Percentiles rank a stretch among this genome's conserved stretches.
Evolutionary conservation across 2,329 filamentous ascomycete species (phyloP).

Genomic region (Biscogniauxia sp.): DNA sequence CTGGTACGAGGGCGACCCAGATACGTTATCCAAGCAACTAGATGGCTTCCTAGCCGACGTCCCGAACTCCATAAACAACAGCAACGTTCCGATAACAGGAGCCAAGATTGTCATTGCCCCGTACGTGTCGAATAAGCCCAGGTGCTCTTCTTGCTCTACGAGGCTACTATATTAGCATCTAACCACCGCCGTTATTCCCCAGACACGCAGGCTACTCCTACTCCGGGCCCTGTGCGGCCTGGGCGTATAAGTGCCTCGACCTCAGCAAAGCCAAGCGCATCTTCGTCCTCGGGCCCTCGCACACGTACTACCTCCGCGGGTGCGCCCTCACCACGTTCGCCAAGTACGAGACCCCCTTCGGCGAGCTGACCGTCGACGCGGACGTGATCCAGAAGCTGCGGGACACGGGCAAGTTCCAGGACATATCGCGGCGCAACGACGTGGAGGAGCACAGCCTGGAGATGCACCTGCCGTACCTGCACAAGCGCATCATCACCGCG

Average conservation of each 20-base stretch:
- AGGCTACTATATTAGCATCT: constrained; percentile 11
- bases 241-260: constrained; percentile 89
- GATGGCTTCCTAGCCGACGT: constrained; percentile 73
- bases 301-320: constrained; percentile 76
- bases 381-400: constrained; percentile 50
- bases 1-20: constrained; percentile 73
- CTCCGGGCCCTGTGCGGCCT: constrained; percentile 88
- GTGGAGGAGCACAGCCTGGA: constrained; percentile 89
- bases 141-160: too few relatives aligned
- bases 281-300: constrained; percentile 90
- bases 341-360: constrained; percentile 72
- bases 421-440: constrained; percentile 67
- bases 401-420: constrained; percentile 53
- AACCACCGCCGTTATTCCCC: constrained; percentile 7
- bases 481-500: constrained; percentile 61
- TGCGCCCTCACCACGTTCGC: constrained; percentile 74
- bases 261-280: constrained; percentile 79
- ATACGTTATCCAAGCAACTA: constrained; percentile 65
- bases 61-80: constrained; percentile 60
- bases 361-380: constrained; percentile 64
- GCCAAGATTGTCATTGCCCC: constrained; percentile 89
- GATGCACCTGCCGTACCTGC: constrained; percentile 94
- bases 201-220: constrained; percentile 94
- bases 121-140: constrained; percentile 54
- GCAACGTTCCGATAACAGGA: constrained; percentile 63